Evolutionary conservation across 257 asterid species (phyloP), one percentile per base, ranked within the genome.

Genomic region (Solanum acaule): DNA sequence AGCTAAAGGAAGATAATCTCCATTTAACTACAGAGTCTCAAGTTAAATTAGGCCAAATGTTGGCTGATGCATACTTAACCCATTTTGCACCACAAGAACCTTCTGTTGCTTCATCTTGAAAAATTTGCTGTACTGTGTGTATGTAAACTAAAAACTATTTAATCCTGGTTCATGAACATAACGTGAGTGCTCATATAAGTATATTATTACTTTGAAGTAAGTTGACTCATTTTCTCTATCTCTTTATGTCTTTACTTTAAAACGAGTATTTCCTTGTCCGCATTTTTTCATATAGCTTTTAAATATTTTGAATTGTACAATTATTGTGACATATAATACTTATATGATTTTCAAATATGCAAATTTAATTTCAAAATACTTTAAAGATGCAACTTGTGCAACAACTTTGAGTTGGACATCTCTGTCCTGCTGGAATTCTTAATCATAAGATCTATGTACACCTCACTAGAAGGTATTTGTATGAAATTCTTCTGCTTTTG

Each of bases 21-120:
- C 99, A 96, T 87, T 89, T 95, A 27, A 94, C 98, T 5, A 96
- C 98, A 2, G 92, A 93, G 88, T 90, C 98, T 34, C 97, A 96
- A 83, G 94, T 94, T 90, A 90, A 89, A 65, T 61, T 96, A 84
- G 98, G 98, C 87, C 87, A 65, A 2, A 83, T 78, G 89, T 85
- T 96, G 89, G 97, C 99, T 2, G 89, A 94, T 13, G 91, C 97
- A 0, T 96, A 91, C 84, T 89, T 94, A 77, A 29, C 89, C 79
- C 88, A 89, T 88, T 94, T 93, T 87, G 37, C 87, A 70, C 29
- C 87, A 63, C 56, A 78, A 35, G 25, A 27, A 71, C 42, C 85
- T 65, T 20, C 2, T n/a, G 23, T 85, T 78, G 77, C 90, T 89
- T 46, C 88, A 10, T 81, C 37, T 40, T 88, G 87, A 87, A 16